phyloP scores from a whole-genome alignment of 257 asterid genomes.

The Salvia hispanica region DNA sequence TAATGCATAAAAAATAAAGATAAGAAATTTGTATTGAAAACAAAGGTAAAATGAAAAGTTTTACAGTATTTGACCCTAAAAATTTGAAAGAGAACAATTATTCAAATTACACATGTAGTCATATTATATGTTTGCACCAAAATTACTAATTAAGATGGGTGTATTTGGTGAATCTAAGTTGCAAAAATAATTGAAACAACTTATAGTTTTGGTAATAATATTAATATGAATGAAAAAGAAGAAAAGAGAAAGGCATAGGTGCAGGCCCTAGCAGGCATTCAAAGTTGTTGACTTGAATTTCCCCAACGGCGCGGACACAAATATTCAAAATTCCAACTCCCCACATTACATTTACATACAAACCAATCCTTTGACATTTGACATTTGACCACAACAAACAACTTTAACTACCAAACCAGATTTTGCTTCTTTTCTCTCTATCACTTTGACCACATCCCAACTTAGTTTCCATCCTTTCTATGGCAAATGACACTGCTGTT shows the following conservation, averaged over 20 bases:
- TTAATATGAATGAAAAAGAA: background rate
- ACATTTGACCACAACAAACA: conserved; percentile 42
- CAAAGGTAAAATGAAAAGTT: no score
- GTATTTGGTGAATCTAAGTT: no score
- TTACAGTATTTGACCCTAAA: no score
- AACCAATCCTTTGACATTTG: conserved; percentile 31
- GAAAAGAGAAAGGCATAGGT: background rate
- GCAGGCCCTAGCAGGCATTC: conserved; percentile 29
- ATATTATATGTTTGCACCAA: no score
- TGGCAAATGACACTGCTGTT: conserved; percentile 11
- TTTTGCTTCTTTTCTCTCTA: background rate
- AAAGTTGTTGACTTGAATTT: conserved; percentile 24
- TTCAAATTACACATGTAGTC: no score
- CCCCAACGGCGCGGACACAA: conserved; percentile 43
- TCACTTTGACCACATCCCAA: conserved; percentile 30
- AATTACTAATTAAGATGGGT: no score
- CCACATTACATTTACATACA: background rate
- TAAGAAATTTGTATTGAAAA: no score
- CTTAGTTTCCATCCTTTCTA: background rate
- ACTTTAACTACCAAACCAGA: conserved; percentile 40
- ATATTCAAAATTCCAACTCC: conserved; percentile 42
- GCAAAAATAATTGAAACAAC: no score
- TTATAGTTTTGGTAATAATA: no score
- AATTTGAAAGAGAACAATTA: no score
- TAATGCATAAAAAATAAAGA: no score